These are phyloP conservation scores for Tieghemostelium lacteum DNA, from an alignment of 78 protist genomes.

Conservation along the genomic window DNA sequence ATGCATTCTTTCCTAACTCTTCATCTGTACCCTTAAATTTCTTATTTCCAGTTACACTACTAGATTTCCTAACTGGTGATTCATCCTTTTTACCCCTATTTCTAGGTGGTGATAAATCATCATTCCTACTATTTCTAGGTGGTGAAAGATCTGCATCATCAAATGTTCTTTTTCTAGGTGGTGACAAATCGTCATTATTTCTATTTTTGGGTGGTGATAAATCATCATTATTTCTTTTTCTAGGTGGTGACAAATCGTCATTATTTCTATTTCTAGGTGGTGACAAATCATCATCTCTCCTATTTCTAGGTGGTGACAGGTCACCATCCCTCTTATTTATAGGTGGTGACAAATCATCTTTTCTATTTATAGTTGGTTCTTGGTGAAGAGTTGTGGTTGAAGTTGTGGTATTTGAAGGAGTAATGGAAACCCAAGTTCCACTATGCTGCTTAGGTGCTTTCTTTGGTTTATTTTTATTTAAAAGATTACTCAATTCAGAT, in stretches of 20 bases:
- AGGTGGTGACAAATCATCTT: constrained; percentile 27
- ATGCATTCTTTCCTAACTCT: constrained; percentile 29
- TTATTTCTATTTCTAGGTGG: constrained; percentile 2
- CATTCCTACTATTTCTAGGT: constrained; percentile 24
- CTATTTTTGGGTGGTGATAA: constrained; percentile 28
- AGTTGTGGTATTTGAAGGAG: neutral
- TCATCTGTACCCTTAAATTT: constrained; percentile 13
- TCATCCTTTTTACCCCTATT: constrained; percentile 17
- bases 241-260: constrained; percentile 33
- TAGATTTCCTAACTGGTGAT: neutral
- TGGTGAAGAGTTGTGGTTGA: constrained; percentile 16
- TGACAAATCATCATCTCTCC: constrained; percentile 5
- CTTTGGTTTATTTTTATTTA: too few relatives aligned
- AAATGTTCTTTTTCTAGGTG: constrained; percentile 28
- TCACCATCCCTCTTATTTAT: neutral
- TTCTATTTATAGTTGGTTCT: constrained; percentile 1
- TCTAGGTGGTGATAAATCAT: constrained; percentile 46
- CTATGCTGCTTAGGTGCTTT: too few relatives aligned
- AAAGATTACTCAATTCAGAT: neutral
- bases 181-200: constrained; percentile 6
- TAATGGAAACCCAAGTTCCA: constrained; percentile 32
- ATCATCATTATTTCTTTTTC: neutral
- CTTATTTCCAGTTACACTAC: neutral
- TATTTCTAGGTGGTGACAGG: constrained; percentile 15
- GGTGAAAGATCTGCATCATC: constrained; percentile 26